These are phyloP conservation scores for Microstroma glucosiphilum DNA, from an alignment of 1,284 basidiomycete species.

Conservation along the genomic window DNA sequence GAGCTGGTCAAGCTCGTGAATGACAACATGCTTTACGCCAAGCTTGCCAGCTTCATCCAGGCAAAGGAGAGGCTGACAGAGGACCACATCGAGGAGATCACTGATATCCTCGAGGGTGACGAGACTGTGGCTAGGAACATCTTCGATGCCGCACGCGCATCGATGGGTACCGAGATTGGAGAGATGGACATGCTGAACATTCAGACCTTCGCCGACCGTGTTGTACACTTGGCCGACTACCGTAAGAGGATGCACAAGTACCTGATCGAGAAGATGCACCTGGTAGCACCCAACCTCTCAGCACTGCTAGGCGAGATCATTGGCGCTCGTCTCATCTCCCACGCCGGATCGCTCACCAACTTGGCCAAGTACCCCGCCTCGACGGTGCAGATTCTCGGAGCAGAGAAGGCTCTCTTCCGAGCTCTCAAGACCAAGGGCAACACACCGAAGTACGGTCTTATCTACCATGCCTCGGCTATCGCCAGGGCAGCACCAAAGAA, in stretches of 20 bases:
- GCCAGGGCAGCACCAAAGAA: constrained; percentile 96
- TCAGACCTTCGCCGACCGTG: constrained; percentile 80
- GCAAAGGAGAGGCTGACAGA: constrained; percentile 66
- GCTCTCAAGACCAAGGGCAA: constrained; percentile 98
- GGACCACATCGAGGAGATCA: constrained; percentile 69
- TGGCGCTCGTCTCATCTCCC: constrained; percentile 89
- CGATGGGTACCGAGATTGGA: constrained; percentile 88
- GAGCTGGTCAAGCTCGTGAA: constrained; percentile 90
- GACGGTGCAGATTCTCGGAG: constrained; percentile 95
- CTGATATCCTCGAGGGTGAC: constrained; percentile 79
- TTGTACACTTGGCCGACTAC: constrained; percentile 87
- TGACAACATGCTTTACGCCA: constrained; percentile 94
- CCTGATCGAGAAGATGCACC: constrained; percentile 94
- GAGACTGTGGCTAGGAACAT: constrained; percentile 83
- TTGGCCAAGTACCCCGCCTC: constrained; percentile 95
- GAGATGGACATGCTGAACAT: constrained; percentile 97
- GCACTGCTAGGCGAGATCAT: constrained; percentile 64
- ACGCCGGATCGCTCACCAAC: constrained; percentile 88
- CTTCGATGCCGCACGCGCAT: constrained; percentile 84
- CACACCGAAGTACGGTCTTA: constrained; percentile 95
- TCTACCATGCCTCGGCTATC: constrained; percentile 82
- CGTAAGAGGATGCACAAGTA: constrained; percentile 84
- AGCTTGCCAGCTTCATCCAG: constrained; percentile 77
- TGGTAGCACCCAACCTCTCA: constrained; percentile 74
- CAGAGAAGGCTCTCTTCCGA: constrained; percentile 96